phyloP scores from a whole-genome alignment of 306 rosid genomes.

The Gillenia trifoliata region DNA sequence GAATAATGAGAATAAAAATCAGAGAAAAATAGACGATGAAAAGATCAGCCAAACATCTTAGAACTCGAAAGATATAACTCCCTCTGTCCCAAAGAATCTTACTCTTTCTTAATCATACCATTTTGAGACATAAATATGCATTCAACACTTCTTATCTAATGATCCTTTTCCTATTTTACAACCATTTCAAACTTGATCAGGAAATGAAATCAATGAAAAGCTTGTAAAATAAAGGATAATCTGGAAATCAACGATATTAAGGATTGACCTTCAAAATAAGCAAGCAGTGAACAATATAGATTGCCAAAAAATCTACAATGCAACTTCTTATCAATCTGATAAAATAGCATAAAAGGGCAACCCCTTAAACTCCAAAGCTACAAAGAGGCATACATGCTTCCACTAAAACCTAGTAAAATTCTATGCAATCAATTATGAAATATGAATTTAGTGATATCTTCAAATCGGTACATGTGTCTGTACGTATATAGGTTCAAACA shows the following conservation, averaged over 20 bases:
- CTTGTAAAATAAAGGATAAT: neutral
- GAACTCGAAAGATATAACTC: neutral
- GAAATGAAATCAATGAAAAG: constrained; percentile 1
- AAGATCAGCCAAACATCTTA: neutral
- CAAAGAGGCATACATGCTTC: neutral
- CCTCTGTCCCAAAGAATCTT: neutral
- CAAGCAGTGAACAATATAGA: neutral
- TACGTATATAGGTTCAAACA: neutral
- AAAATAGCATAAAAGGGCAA: neutral
- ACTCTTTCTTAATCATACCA: neutral
- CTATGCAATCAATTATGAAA: neutral
- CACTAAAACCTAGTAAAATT: neutral
- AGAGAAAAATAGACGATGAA: neutral
- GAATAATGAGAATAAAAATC: no score
- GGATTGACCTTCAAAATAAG: neutral
- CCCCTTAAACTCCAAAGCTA: neutral
- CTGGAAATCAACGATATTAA: neutral
- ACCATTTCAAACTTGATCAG: neutral
- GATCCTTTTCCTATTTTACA: neutral
- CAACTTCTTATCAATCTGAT: neutral
- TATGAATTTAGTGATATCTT: neutral
- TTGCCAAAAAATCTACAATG: neutral
- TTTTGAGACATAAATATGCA: neutral
- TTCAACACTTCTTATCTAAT: neutral
- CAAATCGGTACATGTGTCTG: neutral